phyloP scores from a whole-genome alignment of 192 early-diverging fungal species.

The Coemansia sp. region DNA sequence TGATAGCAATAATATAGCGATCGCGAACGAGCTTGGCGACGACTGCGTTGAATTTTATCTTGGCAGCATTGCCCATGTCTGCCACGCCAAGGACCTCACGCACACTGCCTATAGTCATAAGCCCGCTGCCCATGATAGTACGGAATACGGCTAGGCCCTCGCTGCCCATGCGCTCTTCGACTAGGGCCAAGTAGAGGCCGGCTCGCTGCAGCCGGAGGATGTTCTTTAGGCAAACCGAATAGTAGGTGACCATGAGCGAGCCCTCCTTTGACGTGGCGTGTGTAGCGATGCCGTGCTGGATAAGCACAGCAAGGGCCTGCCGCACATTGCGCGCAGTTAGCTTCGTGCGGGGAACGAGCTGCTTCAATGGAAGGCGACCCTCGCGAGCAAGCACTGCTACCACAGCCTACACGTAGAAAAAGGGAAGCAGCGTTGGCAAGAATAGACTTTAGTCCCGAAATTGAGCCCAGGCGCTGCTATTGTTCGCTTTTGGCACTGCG shows the following conservation, averaged over 20 bases:
- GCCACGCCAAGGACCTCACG: conserved; percentile 21
- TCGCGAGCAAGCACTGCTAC: conserved; percentile 32
- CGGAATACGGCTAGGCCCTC: conserved; percentile 58
- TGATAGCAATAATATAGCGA: conserved; percentile 61
- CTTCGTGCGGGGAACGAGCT: conserved; percentile 54
- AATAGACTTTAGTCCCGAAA: not conserved
- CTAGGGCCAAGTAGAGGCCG: conserved; percentile 56
- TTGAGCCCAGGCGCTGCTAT: not conserved
- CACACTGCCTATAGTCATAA: conserved; percentile 34
- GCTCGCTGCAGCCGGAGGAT: conserved; percentile 62
- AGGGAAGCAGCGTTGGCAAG: not conserved
- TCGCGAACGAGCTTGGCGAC: conserved; percentile 58
- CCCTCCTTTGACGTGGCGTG: conserved; percentile 68
- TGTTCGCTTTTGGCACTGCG: too few relatives aligned
- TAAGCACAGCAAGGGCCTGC: conserved; percentile 75
- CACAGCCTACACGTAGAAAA: conserved; percentile 14
- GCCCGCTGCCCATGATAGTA: conserved; percentile 48
- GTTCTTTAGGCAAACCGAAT: conserved; percentile 56
- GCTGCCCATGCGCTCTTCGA: conserved; percentile 58
- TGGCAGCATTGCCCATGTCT: conserved; percentile 11
- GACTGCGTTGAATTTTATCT: conserved; percentile 21
- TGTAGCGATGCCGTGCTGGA: conserved; percentile 80
- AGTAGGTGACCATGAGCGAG: conserved; percentile 63
- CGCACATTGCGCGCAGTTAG: conserved; percentile 58
- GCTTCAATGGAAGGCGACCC: conserved; percentile 65